Evolutionary conservation across 176 grass and related monocot species (phyloP).

Genomic region (Bromus sterilis): DNA sequence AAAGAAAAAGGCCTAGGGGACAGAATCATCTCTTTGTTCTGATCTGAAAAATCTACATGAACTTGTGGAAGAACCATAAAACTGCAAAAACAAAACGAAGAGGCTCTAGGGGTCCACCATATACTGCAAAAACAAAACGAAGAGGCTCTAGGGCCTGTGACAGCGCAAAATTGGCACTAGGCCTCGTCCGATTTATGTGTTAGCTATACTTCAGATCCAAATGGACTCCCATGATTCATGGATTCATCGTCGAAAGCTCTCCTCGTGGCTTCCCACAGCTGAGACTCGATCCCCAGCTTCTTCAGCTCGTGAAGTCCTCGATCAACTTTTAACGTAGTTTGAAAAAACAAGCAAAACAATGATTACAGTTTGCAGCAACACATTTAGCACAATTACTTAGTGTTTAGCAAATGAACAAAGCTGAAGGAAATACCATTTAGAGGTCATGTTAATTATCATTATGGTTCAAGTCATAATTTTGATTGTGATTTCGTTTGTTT

Average conservation of each 20-base stretch:
- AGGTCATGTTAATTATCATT: neutral
- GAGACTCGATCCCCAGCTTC: conserved; percentile 80
- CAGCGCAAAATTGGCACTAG: conserved; percentile 27
- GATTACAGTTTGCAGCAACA: neutral
- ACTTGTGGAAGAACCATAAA: neutral
- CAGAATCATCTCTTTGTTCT: neutral
- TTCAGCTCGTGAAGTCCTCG: conserved; percentile 76
- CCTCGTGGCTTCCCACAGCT: conserved; percentile 77
- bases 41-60: conserved; percentile 6
- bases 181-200: neutral
- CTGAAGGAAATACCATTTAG: neutral
- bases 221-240: conserved; percentile 46
- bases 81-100: neutral
- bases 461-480: neutral
- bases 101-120: neutral
- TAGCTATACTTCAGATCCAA: conserved; percentile 46
- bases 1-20: neutral
- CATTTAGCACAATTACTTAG: neutral
- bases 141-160: conserved; percentile 6
- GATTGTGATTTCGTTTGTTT: neutral
- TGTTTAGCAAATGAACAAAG: neutral
- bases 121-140: neutral
- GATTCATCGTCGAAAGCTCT: conserved; percentile 42
- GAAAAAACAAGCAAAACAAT: neutral
- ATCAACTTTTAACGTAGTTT: conserved; percentile 52